phyloP scores from a whole-genome alignment of 192 early-diverging fungal genomes.

The Phycomyces nitens region DNA sequence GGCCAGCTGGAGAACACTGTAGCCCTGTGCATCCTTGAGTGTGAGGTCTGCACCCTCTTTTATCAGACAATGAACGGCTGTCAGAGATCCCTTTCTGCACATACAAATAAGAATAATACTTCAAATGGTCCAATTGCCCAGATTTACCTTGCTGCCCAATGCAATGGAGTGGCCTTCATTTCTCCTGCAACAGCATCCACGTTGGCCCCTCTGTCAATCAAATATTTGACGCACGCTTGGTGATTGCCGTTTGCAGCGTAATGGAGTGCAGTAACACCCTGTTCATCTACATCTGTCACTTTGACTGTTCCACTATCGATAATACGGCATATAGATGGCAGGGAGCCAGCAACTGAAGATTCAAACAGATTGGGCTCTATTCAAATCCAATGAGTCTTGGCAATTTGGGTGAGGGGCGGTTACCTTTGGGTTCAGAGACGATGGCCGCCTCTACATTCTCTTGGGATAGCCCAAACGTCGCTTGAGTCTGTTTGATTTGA shows the following conservation, averaged over 20 bases:
- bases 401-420: not conserved
- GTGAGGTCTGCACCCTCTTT: constrained; percentile 75
- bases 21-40: constrained; percentile 78
- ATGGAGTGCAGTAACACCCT: constrained; percentile 77
- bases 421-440: not conserved
- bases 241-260: constrained; percentile 81
- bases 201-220: constrained; percentile 75
- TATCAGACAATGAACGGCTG: constrained; percentile 68
- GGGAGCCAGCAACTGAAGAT: constrained; percentile 70
- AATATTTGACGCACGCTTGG: constrained; percentile 64
- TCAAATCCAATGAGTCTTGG: not conserved
- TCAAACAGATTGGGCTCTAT: constrained; percentile 49
- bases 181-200: constrained; percentile 76
- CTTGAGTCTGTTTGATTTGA: not conserved
- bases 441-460: not conserved
- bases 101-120: not conserved
- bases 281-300: constrained; percentile 57
- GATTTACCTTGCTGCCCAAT: constrained; percentile 84
- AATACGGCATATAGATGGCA: constrained; percentile 50
- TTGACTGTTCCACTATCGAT: constrained; percentile 52
- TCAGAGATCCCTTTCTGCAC: constrained; percentile 65
- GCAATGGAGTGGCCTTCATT: constrained; percentile 81
- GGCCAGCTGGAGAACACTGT: constrained; percentile 86
- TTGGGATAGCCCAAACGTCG: not conserved
- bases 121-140: not conserved